Evolutionary conservation across 257 asterid species (phyloP).

Genomic region (Eucommia ulmoides): DNA sequence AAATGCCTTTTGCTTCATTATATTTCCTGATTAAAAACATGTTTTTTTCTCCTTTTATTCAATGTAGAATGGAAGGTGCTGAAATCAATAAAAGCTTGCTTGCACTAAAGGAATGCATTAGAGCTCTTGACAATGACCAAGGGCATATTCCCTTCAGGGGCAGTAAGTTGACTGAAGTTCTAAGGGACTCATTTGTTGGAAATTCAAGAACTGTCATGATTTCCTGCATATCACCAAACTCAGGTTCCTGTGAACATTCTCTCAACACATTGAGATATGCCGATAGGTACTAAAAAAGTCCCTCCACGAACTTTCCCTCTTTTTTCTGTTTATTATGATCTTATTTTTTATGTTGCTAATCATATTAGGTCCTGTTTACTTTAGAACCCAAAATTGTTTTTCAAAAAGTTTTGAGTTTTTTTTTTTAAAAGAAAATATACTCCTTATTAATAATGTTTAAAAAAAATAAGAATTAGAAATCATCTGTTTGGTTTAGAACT

Average conservation of each 20-base stretch:
- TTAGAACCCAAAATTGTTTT: too few species aligned
- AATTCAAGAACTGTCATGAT: constrained; percentile 97
- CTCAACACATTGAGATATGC: constrained; percentile 95
- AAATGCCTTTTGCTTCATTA: too few species aligned
- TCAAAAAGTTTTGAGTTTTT: too few species aligned
- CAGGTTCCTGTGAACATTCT: constrained; percentile 96
- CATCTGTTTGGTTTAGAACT: too few species aligned
- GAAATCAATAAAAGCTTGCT: constrained; percentile 98
- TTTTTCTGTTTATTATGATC: too few species aligned
- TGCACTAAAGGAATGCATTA: constrained; percentile 93
- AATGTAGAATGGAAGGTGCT: constrained; percentile 95
- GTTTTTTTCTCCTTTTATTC: neutral
- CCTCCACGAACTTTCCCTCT: too few species aligned
- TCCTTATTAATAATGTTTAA: too few species aligned
- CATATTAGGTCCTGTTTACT: too few species aligned
- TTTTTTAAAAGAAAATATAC: too few species aligned
- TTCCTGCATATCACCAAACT: constrained; percentile 81
- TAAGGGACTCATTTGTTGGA: constrained; percentile 93
- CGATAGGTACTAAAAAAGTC: constrained; percentile 58
- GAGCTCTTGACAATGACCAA: constrained; percentile 98
- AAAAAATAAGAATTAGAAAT: too few species aligned
- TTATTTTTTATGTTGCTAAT: too few species aligned
- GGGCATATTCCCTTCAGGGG: constrained; percentile 98
- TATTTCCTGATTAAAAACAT: too few species aligned
- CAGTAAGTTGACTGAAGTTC: constrained; percentile 88